Percentiles rank a stretch among this genome's conserved stretches.
Conservation (phyloP, 495 filamentous ascomycete genomes). For the Astrothelium subdiscretum region DNA sequence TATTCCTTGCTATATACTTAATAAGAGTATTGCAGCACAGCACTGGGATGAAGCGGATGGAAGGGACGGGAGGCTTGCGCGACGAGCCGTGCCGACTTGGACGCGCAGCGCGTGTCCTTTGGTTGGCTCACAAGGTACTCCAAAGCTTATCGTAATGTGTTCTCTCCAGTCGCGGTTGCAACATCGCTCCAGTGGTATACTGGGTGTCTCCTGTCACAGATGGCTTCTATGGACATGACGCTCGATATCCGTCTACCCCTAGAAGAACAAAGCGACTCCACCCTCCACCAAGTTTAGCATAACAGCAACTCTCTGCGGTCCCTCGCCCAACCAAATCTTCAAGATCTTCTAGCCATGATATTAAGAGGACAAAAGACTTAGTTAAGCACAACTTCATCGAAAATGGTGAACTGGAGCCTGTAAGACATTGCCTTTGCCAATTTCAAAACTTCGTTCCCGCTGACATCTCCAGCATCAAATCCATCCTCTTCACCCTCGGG, state of each 20-base stretch:
- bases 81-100: not conserved
- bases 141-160: too few species aligned
- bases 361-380: not conserved
- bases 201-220: not conserved
- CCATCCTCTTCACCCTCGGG: conserved; percentile 68
- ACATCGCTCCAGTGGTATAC: not conserved
- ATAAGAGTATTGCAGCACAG: too few species aligned
- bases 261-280: too few species aligned
- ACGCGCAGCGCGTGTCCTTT: not conserved
- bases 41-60: not conserved
- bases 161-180: too few species aligned
- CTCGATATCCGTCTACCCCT: not conserved
- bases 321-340: too few species aligned
- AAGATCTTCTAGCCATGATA: not conserved
- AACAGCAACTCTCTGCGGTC: too few species aligned
- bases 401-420: conserved; percentile 12
- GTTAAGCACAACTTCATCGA: not conserved
- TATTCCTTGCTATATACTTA: too few species aligned
- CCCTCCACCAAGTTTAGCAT: too few species aligned
- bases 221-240: not conserved
- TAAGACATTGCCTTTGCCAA: not conserved
- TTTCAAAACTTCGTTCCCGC: not conserved
- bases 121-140: too few species aligned
- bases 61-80: not conserved
- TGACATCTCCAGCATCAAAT: conserved; percentile 15